phyloP scores from a whole-genome alignment of 768 basidiomycete genomes.

The Lactifluus pinguis region DNA sequence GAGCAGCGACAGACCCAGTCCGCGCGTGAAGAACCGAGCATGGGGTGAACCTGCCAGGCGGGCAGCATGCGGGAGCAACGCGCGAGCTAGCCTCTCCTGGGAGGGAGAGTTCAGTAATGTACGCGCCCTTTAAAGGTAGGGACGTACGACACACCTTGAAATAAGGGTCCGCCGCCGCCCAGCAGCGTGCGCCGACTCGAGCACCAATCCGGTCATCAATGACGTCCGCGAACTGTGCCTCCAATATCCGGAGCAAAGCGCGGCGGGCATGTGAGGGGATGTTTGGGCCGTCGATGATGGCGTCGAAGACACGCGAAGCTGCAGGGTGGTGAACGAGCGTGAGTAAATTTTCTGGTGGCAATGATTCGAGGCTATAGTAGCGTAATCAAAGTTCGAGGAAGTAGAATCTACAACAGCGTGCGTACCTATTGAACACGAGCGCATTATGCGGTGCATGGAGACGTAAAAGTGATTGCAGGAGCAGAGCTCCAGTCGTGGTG shows the following conservation, averaged over 20 bases:
- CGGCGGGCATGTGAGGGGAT: constrained; percentile 59
- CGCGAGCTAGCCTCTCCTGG: constrained; percentile 88
- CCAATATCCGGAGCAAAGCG: constrained; percentile 60
- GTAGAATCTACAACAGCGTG: background rate
- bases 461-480: constrained; percentile 75
- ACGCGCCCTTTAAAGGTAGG: too few species aligned
- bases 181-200: constrained; percentile 83
- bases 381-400: background rate
- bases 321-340: constrained; percentile 56
- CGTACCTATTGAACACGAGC: constrained; percentile 61
- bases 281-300: constrained; percentile 56
- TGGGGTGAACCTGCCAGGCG: constrained; percentile 69
- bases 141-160: constrained; percentile 52
- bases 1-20: constrained; percentile 69
- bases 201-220: constrained; percentile 89
- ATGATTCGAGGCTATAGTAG: constrained; percentile 43
- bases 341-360: constrained; percentile 52
- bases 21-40: constrained; percentile 80
- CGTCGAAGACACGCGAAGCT: constrained; percentile 72
- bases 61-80: constrained; percentile 62
- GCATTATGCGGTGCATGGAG: constrained; percentile 60
- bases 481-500: constrained; percentile 74
- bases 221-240: constrained; percentile 70
- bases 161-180: constrained; percentile 86
- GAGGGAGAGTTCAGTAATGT: background rate